Conservation (phyloP, 2,329 filamentous ascomycete species). For the Aspergillus quadricinctus region DNA sequence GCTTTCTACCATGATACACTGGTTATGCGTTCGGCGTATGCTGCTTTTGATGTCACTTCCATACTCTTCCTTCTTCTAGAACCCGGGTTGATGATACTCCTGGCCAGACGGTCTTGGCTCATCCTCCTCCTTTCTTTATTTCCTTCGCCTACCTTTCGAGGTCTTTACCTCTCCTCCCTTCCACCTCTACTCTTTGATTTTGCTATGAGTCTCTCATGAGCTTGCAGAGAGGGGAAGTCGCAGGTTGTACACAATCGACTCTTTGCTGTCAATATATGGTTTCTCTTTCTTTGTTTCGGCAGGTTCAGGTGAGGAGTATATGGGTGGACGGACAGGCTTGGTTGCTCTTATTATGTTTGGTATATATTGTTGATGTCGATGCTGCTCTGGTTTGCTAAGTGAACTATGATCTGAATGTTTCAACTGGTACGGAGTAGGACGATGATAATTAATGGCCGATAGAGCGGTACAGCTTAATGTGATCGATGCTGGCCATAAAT, state of each 20-base stretch:
- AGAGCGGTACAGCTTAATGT: neutral
- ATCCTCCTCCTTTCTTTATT: neutral
- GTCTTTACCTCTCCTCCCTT: neutral
- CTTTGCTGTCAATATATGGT: neutral
- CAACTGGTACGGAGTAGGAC: neutral
- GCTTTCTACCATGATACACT: neutral
- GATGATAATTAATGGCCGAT: neutral
- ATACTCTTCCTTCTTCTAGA: neutral
- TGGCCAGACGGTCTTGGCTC: neutral
- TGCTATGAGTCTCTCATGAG: neutral
- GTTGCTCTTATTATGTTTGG: neutral
- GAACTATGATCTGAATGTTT: neutral
- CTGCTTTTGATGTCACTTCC: neutral
- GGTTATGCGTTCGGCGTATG: neutral
- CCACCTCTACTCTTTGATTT: neutral
- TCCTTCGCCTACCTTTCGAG: neutral
- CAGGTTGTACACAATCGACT: neutral
- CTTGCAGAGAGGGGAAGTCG: neutral
- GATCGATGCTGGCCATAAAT: neutral
- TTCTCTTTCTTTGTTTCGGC: neutral
- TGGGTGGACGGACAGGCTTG: neutral
- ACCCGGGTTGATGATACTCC: neutral
- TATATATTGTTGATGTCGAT: neutral
- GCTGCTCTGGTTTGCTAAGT: neutral
- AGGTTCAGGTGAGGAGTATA: neutral